phyloP scores from a whole-genome alignment of 192 early-diverging fungal species.

The Gigaspora rosea region DNA sequence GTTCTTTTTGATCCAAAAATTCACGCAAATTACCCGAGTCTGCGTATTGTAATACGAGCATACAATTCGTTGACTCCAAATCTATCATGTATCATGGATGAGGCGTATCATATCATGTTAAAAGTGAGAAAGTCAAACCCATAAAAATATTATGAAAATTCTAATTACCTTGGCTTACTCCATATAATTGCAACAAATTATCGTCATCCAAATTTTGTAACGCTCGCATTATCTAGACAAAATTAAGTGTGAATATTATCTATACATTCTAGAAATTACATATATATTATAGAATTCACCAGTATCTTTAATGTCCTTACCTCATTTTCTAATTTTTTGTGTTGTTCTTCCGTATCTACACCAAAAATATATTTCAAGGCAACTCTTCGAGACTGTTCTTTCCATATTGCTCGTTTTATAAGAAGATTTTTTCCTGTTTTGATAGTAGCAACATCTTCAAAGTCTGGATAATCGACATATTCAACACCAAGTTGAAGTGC shows the following conservation, averaged over 20 bases:
- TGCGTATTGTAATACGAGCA: constrained; percentile 22
- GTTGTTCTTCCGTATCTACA: background rate
- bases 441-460: background rate
- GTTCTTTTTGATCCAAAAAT: background rate
- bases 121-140: too few relatives aligned
- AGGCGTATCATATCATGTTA: background rate
- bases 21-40: constrained; percentile 25
- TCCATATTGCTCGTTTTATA: background rate
- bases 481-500: background rate
- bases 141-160: background rate
- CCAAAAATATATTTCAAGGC: background rate
- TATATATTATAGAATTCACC: background rate
- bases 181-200: constrained; percentile 1
- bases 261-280: background rate
- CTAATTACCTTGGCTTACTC: background rate
- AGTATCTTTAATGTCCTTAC: background rate
- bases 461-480: background rate
- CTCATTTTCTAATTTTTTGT: constrained; percentile 6
- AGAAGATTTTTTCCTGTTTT: background rate
- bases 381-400: background rate
- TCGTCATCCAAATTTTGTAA: background rate
- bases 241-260: background rate
- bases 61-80: background rate
- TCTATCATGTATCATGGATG: background rate
- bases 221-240: background rate